Conservation (phyloP, 2,329 filamentous ascomycete species). For the Cladophialophora psammophila region DNA sequence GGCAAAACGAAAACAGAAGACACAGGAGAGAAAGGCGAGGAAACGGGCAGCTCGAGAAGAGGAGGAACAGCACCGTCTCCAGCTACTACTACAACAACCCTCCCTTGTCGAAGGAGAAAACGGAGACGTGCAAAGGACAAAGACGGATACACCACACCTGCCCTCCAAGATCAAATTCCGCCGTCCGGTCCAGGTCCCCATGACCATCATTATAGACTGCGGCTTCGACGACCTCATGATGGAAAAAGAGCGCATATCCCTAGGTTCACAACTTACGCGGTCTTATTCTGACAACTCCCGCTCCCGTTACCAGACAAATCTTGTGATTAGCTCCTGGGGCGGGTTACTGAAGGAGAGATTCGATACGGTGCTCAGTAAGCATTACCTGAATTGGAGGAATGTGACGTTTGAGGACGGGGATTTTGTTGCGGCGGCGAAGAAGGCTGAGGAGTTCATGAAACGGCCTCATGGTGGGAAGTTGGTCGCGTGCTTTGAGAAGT, state of each 20-base stretch:
- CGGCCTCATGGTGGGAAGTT: constrained; percentile 64
- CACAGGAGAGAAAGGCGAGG: constrained; percentile 60
- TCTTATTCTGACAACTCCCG: constrained; percentile 87
- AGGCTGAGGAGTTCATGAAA: constrained; percentile 73
- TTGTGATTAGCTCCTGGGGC: constrained; percentile 80
- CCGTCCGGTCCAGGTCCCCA: constrained; percentile 67
- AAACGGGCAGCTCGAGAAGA: constrained; percentile 51
- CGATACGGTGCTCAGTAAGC: constrained; percentile 73
- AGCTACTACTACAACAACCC: constrained; percentile 39
- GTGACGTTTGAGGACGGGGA: constrained; percentile 76
- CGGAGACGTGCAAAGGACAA: constrained; percentile 25
- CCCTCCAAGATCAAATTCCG: constrained; percentile 42
- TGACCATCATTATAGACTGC: constrained; percentile 88
- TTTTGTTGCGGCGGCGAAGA: constrained; percentile 72
- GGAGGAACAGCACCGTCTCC: constrained; percentile 40
- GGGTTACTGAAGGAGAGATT: constrained; percentile 81
- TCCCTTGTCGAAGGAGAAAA: constrained; percentile 28
- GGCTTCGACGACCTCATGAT: constrained; percentile 90
- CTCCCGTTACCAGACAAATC: constrained; percentile 70
- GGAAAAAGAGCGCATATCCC: constrained; percentile 82
- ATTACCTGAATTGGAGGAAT: constrained; percentile 81
- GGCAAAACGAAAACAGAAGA: constrained; percentile 64
- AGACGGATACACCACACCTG: constrained; percentile 35
- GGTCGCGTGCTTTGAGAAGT: constrained; percentile 61
- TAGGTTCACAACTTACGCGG: constrained; percentile 83